Base-by-base conservation (phyloP, 2,329 filamentous ascomycete species). In the Graphium sp. region DNA sequence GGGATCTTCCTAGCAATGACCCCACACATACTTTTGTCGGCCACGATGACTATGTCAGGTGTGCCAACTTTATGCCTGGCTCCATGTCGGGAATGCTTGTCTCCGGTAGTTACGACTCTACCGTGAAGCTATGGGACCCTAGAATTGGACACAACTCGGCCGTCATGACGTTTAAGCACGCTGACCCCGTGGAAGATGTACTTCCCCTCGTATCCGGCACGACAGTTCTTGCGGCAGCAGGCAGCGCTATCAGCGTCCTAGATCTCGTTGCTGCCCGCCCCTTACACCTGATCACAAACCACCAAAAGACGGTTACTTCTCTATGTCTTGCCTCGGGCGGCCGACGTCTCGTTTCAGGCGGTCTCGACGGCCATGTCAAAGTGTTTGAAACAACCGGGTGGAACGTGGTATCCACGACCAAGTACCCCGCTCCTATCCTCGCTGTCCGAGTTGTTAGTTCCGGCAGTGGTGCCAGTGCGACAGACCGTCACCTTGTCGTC, bases 221-320 rank as follows among this genome's bases (percentile, higher is more conserved):
- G 5, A 84, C 81, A 4, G 60, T 98, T 15, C 65, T 94, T 19
- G 84, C 84, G 9, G 72, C 87, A 3, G 74, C 84, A 12, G 85
- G 81, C 33, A 91, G 81, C 45, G 71, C 80, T 36, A 82, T 98
- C 43, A 84, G 80, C 5, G 83, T 98, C 8, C 65, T 98, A 35
- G 89, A 98, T 49, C 67, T 98, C 24, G 78, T 95, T 11, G 87
- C 85, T 28, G 89, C 81, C 16, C 83, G 82, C 45, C 84, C 87
- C 5, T 60, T 93, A 33, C 77, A 84, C 41, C 62, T 92, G 45
- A 75, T 98, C 37, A 76, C 75, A 41, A 95, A 91, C 48, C 89
- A 98, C 53, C 89, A 98, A 48, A 98, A 95, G 69, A 93, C 89
- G 1, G 85, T 98, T 34, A 95, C 89, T 0, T 75, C 79, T 6